phyloP scores from a whole-genome alignment of 2,329 filamentous ascomycete species.

The Proliferodiscus dingleyae region DNA sequence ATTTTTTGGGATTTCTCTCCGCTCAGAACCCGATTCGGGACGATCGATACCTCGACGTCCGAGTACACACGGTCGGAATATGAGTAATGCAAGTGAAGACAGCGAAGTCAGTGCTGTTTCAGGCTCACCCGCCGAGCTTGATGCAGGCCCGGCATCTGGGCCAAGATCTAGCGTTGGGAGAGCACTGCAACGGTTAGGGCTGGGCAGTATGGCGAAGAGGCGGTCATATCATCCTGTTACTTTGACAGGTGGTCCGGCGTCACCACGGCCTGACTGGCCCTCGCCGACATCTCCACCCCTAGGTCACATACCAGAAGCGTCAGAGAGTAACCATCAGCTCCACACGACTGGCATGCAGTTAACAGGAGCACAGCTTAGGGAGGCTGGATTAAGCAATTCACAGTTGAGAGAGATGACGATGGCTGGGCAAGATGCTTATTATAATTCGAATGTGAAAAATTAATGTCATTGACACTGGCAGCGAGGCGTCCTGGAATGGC shows the following conservation, averaged over 20 bases:
- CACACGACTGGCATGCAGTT: constrained; percentile 3
- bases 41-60: constrained; percentile 14
- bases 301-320: constrained; percentile 21
- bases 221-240: constrained; percentile 1
- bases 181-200: constrained; percentile 21
- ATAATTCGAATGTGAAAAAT: no score
- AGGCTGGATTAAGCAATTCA: constrained; percentile 13
- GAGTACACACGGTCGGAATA: constrained; percentile 21
- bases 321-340: constrained; percentile 17
- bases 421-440: constrained; percentile 3
- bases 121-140: constrained; percentile 15
- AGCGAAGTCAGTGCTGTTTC: constrained; percentile 17
- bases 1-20: constrained; percentile 19
- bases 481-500: no score
- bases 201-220: constrained; percentile 26
- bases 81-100: constrained; percentile 20
- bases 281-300: constrained; percentile 3
- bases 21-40: constrained; percentile 13
- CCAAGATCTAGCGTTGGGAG: constrained; percentile 10
- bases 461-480: no score
- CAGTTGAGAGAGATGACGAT: constrained; percentile 16
- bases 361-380: constrained; percentile 5
- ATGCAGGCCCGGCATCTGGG: constrained; percentile 6
- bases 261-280: constrained; percentile 5
- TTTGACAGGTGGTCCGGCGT: constrained; percentile 4